A percentile compares a stretch with the other conserved stretches of the same genome.
Evolutionary conservation across 257 asterid species (phyloP).

Genomic region (Leonotis leonurus): DNA sequence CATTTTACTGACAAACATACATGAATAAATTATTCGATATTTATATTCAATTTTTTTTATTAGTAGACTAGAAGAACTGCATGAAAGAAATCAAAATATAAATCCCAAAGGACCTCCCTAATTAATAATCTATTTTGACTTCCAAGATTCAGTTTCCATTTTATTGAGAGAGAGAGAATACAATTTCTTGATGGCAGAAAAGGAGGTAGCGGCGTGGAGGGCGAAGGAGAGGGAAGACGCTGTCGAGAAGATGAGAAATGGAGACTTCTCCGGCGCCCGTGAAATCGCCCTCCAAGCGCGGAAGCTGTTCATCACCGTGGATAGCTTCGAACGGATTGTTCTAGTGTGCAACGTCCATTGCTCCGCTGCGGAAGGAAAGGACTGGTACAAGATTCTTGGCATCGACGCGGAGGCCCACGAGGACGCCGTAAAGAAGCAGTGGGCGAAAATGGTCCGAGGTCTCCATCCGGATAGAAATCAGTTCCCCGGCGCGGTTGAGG

Average conservation of each 20-base stretch:
- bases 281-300: slow-evolving; percentile 36
- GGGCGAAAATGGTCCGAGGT: slow-evolving; percentile 34
- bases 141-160: too few species aligned
- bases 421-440: slow-evolving; percentile 35
- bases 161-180: too few species aligned
- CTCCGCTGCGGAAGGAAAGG: slow-evolving; percentile 36
- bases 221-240: slow-evolving; percentile 48
- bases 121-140: too few species aligned
- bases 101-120: too few species aligned
- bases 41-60: too few species aligned
- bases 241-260: slow-evolving; percentile 37
- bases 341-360: slow-evolving; percentile 57
- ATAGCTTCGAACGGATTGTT: slow-evolving; percentile 32
- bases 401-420: slow-evolving; percentile 45
- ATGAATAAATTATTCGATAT: too few species aligned
- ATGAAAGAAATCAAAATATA: too few species aligned
- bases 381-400: slow-evolving; percentile 51
- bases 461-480: slow-evolving; percentile 64
- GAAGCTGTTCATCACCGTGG: slow-evolving; percentile 33
- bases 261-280: slow-evolving; percentile 41
- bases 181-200: too few species aligned
- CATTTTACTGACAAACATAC: too few species aligned
- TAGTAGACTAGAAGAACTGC: too few species aligned
- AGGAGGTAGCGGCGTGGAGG: slow-evolving; percentile 34
- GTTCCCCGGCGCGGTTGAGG: slow-evolving; percentile 52